Evolutionary conservation across 1,284 basidiomycete genomes (phyloP), one percentile per base, ranked within the genome.

Genomic region (Fomitiporia mediterranea): DNA sequence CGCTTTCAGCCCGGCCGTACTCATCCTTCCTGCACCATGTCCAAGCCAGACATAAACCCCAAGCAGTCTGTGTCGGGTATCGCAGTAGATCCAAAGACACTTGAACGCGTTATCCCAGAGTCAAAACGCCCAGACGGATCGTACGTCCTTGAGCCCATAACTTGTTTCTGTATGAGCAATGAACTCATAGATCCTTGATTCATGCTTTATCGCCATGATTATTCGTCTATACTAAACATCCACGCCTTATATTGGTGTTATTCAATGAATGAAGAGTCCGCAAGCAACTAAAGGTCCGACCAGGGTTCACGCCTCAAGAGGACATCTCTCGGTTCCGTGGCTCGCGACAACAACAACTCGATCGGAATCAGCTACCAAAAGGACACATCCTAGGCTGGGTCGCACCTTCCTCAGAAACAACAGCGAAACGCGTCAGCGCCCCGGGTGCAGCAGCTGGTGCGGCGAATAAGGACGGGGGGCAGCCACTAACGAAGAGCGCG

Each of bases 261-360:
- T 6, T 15, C 13, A 43, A 9, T n/a, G 11, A 8, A 40, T 43
- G 23, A 68, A 97, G 94, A 46, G 71, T 92, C 21, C 86, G 95
- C 56, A 97, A 95, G 70, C 83, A 97, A 69, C 76, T 90, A 60
- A 95, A 89, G 74, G 87, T 98, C 62, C 81, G 94, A 32, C 94
- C 94, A 0, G 95, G 95, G 1, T 98, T 86, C 71, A 96, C 93
- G 1, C 95, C 95, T 0, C 91, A 93, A 68, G 95, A 98, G 70
- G 95, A 98, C 72, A 81, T 97, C 11, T 78, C 80, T 32, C 83
- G 85, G 38, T 98, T 95, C 70, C 82, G 92, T 46, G 83, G 89
- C 21, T 78, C 83, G 44, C 82, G 84, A 35, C 89, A 92, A 68
- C 74, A 79, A 47, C 83, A 86, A 64, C 79, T 84, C 73, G 90